phyloP scores from a whole-genome alignment of 495 filamentous ascomycete species.

The Podospora pseudopauciseta region DNA sequence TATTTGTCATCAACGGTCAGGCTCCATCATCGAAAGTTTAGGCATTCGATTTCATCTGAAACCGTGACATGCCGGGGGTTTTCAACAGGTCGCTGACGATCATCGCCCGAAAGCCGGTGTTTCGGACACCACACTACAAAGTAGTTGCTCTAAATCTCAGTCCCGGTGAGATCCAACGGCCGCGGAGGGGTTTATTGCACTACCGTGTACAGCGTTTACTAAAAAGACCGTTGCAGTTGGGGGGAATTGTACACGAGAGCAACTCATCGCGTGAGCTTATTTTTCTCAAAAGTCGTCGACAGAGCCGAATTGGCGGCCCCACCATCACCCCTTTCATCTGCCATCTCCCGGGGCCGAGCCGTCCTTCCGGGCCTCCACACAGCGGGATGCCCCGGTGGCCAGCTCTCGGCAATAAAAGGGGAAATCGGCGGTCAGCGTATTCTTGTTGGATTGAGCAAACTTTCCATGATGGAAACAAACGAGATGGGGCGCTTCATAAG shows the following conservation, averaged over 20 bases:
- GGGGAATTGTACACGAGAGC: neutral
- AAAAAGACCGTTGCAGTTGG: neutral
- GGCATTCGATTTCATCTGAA: neutral
- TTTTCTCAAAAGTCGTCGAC: neutral
- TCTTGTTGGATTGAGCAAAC: neutral
- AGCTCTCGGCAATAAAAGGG: neutral
- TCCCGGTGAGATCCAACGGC: neutral
- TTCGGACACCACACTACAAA: neutral
- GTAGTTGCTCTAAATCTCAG: neutral
- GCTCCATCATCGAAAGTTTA: neutral
- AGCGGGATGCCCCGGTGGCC: neutral
- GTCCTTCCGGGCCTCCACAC: constrained; percentile 10
- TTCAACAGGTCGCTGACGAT: neutral
- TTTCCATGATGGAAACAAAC: neutral
- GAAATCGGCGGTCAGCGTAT: constrained; percentile 3
- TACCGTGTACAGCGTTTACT: neutral
- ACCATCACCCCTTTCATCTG: neutral
- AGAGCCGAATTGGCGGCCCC: constrained; percentile 8
- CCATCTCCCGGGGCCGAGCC: constrained; percentile 17
- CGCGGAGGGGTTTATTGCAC: neutral
- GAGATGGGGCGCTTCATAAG: too few relatives aligned
- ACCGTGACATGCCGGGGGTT: neutral
- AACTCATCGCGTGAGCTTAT: constrained; percentile 4
- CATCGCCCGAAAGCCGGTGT: neutral
- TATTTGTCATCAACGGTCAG: neutral